Percentiles rank a stretch among this genome's conserved stretches.
phyloP scores from a whole-genome alignment of 768 basidiomycete genomes.

The Tricholoma saponaceum region DNA sequence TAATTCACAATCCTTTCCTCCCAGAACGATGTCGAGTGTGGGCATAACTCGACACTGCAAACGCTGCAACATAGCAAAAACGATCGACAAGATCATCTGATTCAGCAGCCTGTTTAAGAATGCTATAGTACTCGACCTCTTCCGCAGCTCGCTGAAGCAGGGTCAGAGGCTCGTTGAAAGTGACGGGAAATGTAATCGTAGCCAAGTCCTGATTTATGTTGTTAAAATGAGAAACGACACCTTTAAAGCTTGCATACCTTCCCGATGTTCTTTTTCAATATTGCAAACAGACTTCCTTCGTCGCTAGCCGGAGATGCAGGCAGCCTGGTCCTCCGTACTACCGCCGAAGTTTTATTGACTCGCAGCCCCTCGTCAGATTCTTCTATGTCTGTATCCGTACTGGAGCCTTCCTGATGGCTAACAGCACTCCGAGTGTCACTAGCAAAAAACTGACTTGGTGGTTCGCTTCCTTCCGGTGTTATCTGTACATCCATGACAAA shows the following conservation, averaged over 20 bases:
- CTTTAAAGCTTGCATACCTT: slow-evolving; percentile 46
- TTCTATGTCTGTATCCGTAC: slow-evolving; percentile 51
- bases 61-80: slow-evolving; percentile 76
- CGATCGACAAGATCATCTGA: slow-evolving; percentile 58
- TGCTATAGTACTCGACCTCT: slow-evolving; percentile 72
- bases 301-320: slow-evolving; percentile 62
- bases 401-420: slow-evolving; percentile 40
- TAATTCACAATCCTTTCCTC: slow-evolving; percentile 81
- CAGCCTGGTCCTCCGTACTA: slow-evolving; percentile 50
- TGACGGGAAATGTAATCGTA: slow-evolving; percentile 79
- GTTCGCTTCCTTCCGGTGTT: slow-evolving; percentile 35
- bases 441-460: slow-evolving; percentile 33
- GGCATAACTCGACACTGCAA: slow-evolving; percentile 81
- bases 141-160: slow-evolving; percentile 80
- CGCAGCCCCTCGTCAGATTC: slow-evolving; percentile 16
- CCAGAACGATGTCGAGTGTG: slow-evolving; percentile 78
- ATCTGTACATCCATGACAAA: slow-evolving; percentile 53
- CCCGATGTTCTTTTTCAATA: slow-evolving; percentile 86
- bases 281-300: slow-evolving; percentile 78
- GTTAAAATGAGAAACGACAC: background rate
- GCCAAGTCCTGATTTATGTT: slow-evolving; percentile 60
- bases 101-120: slow-evolving; percentile 63
- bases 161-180: slow-evolving; percentile 86
- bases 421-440: slow-evolving; percentile 37
- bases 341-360: slow-evolving; percentile 17